These are phyloP conservation scores for Petrea volubilis DNA, from an alignment of 257 asterid genomes.

Conservation along the genomic window DNA sequence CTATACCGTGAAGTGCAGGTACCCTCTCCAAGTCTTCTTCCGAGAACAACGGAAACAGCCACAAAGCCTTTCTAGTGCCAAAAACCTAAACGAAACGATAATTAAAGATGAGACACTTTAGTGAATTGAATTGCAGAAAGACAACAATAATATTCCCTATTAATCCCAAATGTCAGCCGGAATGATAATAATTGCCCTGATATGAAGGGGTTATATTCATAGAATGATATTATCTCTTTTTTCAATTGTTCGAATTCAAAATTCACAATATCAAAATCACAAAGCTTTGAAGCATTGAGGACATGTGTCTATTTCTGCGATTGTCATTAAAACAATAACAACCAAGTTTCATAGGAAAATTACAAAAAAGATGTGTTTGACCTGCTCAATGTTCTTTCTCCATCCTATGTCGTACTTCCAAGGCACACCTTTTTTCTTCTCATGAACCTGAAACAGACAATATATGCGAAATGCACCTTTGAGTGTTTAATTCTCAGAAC, in stretches of 20 bases:
- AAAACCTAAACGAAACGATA: constrained; percentile 53
- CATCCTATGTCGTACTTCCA: constrained; percentile 85
- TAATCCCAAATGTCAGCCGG: not conserved
- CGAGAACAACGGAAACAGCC: constrained; percentile 73
- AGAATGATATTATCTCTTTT: not conserved
- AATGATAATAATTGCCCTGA: not conserved
- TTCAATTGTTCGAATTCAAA: not conserved
- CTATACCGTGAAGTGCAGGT: constrained; percentile 70
- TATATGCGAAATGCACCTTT: constrained; percentile 10
- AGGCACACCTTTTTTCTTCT: constrained; percentile 51
- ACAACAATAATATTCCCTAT: not conserved
- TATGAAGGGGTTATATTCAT: not conserved
- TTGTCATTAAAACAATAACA: not conserved
- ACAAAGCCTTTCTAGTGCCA: constrained; percentile 57
- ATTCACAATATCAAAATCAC: not conserved
- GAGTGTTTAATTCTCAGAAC: constrained; percentile 6
- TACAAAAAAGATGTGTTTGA: constrained; percentile 10
- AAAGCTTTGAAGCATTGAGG: not conserved
- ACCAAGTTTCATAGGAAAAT: not conserved
- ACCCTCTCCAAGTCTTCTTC: constrained; percentile 69
- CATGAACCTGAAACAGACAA: constrained; percentile 64
- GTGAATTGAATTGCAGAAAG: not conserved
- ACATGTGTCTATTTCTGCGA: not conserved
- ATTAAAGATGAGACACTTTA: not conserved
- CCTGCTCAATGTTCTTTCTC: constrained; percentile 85